Conservation (phyloP, 192 early-diverging fungal species). For the Gamsiella multidivaricata region DNA sequence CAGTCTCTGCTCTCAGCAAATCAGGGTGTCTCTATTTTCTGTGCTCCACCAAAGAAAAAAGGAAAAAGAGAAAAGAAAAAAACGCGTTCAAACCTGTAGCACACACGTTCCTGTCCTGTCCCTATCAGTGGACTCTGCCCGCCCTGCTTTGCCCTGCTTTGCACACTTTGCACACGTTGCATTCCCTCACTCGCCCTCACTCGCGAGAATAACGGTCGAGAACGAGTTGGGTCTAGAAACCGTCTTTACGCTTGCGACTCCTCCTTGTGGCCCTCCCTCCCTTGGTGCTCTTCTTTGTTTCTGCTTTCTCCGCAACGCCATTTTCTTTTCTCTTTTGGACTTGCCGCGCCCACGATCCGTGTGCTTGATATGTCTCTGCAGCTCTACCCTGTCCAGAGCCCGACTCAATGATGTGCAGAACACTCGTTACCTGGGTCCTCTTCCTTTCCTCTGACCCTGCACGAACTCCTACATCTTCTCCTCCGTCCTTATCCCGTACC, state of each 20-base stretch:
- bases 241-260: neutral
- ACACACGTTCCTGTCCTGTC: neutral
- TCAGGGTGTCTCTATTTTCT: too few species aligned
- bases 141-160: neutral
- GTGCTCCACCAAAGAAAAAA: too few species aligned
- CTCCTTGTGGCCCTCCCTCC: neutral
- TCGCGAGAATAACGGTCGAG: too few species aligned
- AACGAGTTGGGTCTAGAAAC: too few species aligned
- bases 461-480: slow-evolving; percentile 8
- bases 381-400: slow-evolving; percentile 15
- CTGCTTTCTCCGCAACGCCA: neutral
- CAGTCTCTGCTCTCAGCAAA: too few species aligned
- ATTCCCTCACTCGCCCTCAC: neutral
- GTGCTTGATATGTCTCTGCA: slow-evolving; percentile 23
- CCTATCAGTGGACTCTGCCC: neutral
- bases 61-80: too few species aligned
- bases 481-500: slow-evolving; percentile 14
- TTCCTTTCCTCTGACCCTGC: slow-evolving; percentile 5
- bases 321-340: slow-evolving; percentile 11
- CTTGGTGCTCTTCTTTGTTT: neutral
- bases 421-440: slow-evolving; percentile 20
- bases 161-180: neutral
- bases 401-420: slow-evolving; percentile 21
- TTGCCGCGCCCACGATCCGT: slow-evolving; percentile 15
- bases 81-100: neutral